Evolutionary conservation across 495 filamentous ascomycete genomes (phyloP), one percentile per base, ranked within the genome.

Genomic region (Tuber umbilicatum): DNA sequence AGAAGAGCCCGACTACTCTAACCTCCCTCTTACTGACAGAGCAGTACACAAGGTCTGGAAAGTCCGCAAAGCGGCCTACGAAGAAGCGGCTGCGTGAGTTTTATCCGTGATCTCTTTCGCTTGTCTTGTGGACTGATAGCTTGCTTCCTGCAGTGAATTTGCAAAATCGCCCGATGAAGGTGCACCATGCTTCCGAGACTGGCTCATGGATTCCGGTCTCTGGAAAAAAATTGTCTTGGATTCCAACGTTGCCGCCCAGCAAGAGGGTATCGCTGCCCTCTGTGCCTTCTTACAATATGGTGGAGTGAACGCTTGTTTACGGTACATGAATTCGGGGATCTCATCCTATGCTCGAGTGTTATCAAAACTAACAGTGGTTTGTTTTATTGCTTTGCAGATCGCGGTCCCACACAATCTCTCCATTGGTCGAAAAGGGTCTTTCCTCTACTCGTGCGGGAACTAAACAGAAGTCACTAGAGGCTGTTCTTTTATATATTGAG

Each of bases 231-330:
- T 94, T 1, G 94, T 94, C 7, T 90, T 91, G 70, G 95, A 99
- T 84, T 97, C 95, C 41, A 98, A 99, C 81, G 96, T 99, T 72
- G 95, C 96, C 14, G 95, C 95, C 72, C 95, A 99, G 82, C 91
- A 94, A 83, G 95, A 99, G 74, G 95, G 93, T 76, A 88, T 99
- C 68, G 89, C 87, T 45, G 89, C 94, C 68, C 89, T 95, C 79
- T 97, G 94, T 83, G 88, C 93, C 0, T 98, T 97, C 81, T 86
- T 98, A 75, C 92, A 97, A 82, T 97, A 91, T 79, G 92, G 92
- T 73, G 93, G 94, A 43, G 84, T 85, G 50, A 90, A 94, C 80
- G 89, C 90, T 60, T 94, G 92, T 82, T 88, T 90, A 76, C 90
- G 93, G 87, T 91, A 83, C 35, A 85, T 23, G 67, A 10, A 71